Evolutionary conservation across 441 rosid genomes (phyloP), one percentile per base, ranked within the genome.

Genomic region (Geranium incanum): DNA sequence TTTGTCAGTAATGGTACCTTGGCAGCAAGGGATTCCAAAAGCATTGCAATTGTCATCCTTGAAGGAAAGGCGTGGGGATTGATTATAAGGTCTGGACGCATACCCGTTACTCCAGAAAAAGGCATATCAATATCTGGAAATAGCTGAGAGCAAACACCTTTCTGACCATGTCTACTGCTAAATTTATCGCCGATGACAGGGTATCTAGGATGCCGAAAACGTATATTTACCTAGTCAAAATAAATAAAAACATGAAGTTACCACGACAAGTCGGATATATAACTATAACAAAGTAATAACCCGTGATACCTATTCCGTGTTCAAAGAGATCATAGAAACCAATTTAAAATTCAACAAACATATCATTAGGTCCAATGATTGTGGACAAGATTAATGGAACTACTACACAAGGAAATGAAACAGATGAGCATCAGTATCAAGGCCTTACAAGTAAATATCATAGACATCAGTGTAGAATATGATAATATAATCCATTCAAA

Each of bases 41-140:
- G 99, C 99, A 92, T 92, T 66, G 90, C 99, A 37, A 95, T 93
- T 68, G 96, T 93, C 97, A 93, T 95, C 84, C 99, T 85, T 12
- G 99, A 95, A 77, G 99, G 99, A 85, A 95, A 92, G 60, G 99
- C 98, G 77, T 93, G 98, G 1, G 99, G 99, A 83, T 95, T 95
- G 71, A 95, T 93, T 68, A 95, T 95, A 70, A 95, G 85, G 88
- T 95, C 99, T 37, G 99, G 99, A 66, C 94, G 95, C 93, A 95
- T 95, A 75, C 98, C 99, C 1, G 96, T 92, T 66, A 80, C 83
- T 77, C 98, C 97, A 72, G 92, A 87, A 78, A 92, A 95, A 37
- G 99, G 99, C 99, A 95, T 95, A 74, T 95, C 96, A 68, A 88
- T 83, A 71, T 95, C 97, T 62, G 98, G 97, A 98, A 98, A 95